phyloP scores from a whole-genome alignment of 2,329 filamentous ascomycete genomes.

The Clonostachys solani region DNA sequence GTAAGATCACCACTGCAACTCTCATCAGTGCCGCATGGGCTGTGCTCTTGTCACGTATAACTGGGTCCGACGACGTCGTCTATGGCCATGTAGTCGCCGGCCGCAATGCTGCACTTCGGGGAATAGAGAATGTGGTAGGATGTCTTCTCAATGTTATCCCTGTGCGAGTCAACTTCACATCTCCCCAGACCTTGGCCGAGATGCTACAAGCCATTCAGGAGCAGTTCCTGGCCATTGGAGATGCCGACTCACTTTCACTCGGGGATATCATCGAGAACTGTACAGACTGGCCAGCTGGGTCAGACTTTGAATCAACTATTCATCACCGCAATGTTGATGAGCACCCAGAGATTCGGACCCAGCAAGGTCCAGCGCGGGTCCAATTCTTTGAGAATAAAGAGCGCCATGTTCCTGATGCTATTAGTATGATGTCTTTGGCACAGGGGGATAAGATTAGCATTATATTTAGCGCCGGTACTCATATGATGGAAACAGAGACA shows the following conservation, averaged over 20 bases:
- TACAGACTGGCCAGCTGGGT: slow-evolving; percentile 15
- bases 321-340: slow-evolving; percentile 14
- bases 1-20: slow-evolving; percentile 17
- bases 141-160: slow-evolving; percentile 34
- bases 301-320: slow-evolving; percentile 6
- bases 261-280: slow-evolving; percentile 18
- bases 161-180: slow-evolving; percentile 25
- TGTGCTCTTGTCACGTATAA: slow-evolving; percentile 24
- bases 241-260: slow-evolving; percentile 18
- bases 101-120: slow-evolving; percentile 25
- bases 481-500: background rate
- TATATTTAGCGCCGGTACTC: background rate
- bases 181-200: background rate
- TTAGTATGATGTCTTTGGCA: no score
- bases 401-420: no score
- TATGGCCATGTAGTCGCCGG: slow-evolving; percentile 33
- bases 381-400: background rate
- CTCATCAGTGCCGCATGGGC: slow-evolving; percentile 35
- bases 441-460: no score
- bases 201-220: background rate
- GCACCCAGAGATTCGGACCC: slow-evolving; percentile 5
- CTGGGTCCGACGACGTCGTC: slow-evolving; percentile 26
- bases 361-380: background rate
- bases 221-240: background rate
- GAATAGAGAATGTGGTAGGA: slow-evolving; percentile 27